Base-by-base conservation (phyloP, 106 monocot genomes). In the Dioscorea alata region DNA sequence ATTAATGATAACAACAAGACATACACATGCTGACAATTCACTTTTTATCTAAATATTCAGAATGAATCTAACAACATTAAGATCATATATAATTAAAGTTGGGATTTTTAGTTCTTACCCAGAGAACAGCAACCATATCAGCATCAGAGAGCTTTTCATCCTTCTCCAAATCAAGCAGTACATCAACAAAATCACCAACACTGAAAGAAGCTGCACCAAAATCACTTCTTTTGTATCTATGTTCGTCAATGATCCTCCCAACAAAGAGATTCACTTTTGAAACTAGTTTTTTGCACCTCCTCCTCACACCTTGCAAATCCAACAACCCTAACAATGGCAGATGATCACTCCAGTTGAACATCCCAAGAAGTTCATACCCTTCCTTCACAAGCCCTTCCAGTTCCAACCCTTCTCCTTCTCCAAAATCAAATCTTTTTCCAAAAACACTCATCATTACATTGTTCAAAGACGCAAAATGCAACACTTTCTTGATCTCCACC, bases 41-140 rank as follows among this genome's bases (percentile, higher is more conserved):
- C 28, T 28, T 28, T 28, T 28, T 1, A 1, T 28, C 3, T 28
- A 28, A 28, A 3, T 28, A 28, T 28, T 28, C 28, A 28, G 42
- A 42, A 42, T 42, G 0, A 42, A 6, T 8, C 1, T 10, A 42
- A 42, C 42, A 42, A 6, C 9, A 8, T 10, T 0, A 42, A 42
- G 42, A 8, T 10, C 0, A 42, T 42, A 42, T 5, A 42, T 42
- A 42, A 42, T 8, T 42, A 42, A 42, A 42, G 42, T 6, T 42
- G 42, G 42, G 42, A 42, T 42, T 42, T 42, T 42, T 42, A 42
- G 42, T 42, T 20, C n/a, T 54, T 70, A 84, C 83, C 83, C 83
- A 84, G 6, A 84, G 83, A 69, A 79, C 75, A 69, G 83, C 83
- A 17, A 84, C 65, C 83, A 84, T 76, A 42, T 84, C 83, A 54